Evolutionary conservation across 495 filamentous ascomycete species (phyloP), one percentile per base, ranked within the genome.

Genomic region (Tetracladium setigerum): DNA sequence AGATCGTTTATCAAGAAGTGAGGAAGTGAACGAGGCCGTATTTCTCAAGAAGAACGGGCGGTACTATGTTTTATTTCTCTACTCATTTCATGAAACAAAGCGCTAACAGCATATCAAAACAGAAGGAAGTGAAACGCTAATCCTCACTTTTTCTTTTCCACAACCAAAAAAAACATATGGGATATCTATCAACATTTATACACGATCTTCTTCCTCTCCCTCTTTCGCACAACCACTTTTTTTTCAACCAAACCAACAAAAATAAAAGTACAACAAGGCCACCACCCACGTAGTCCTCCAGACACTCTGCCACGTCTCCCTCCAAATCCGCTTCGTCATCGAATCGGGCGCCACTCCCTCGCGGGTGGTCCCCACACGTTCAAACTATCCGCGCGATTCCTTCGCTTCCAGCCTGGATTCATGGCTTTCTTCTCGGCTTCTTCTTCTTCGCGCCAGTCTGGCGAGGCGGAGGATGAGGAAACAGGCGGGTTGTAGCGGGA

Each of bases 221-320:
- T 18, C 12, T 14, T 33, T 14, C 14, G n/a, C 24, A 34, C 14
- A 44, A 44, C 16, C 15, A 44, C n/a, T 22, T 44, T 35, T 32
- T 17, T 4, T 15, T 34, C 65, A 77, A 68, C 72, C 74, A 38
- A 60, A 66, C 68, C 68, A 77, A 30, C 74, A 62, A 53, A 82
- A 61, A 55, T 72, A 72, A 49, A 70, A 54, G 60, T 81, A 82
- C 50, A 70, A 67, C 7, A 46, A 47, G 38, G 76, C 41, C 18
- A 74, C 77, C 12, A 72, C 49, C 53, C 47, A 49, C 5, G 66
- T 70, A 17, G 79, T 74, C 2, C 55, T 45, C 34, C 58, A 63
- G 5, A 76, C 38, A 17, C 52, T 59, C 32, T 3, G 34, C 46
- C 53, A 51, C 8, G 37, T 30, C 27, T 54, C 55, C 31, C 52